A percentile compares a stretch with the other conserved stretches of the same genome.
Conservation (phyloP, 768 basidiomycete species). For the Calocybe gangraenosa region DNA sequence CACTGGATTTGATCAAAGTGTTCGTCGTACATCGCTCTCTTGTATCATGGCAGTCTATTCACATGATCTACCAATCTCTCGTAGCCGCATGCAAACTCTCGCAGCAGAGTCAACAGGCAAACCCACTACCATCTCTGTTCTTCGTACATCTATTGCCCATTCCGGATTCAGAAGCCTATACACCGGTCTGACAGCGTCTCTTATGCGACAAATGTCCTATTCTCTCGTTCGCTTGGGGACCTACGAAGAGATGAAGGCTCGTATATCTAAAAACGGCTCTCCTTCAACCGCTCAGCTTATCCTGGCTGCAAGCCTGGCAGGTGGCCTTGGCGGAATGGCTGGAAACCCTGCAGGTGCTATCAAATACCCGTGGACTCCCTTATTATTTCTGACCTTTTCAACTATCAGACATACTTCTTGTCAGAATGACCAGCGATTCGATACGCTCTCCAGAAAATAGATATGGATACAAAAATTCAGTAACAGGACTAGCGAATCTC, state of each 20-base stretch:
- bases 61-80: conserved; percentile 4
- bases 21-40: conserved; percentile 28
- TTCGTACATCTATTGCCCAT: conserved; percentile 59
- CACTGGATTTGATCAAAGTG: conserved; percentile 85
- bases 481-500: conserved; percentile 65
- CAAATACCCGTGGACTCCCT: conserved; percentile 1
- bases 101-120: conserved; percentile 40
- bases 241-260: conserved; percentile 73
- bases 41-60: no score
- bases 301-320: conserved; percentile 65
- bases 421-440: conserved; percentile 87
- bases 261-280: conserved; percentile 44
- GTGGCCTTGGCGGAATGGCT: conserved; percentile 76
- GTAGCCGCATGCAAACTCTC: conserved; percentile 80
- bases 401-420: conserved; percentile 59
- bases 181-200: conserved; percentile 76
- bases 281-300: conserved; percentile 56
- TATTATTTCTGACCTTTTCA: conserved; percentile 4
- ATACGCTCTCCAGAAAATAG: conserved; percentile 68
- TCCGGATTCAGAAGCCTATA: conserved; percentile 75
- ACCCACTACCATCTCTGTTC: conserved; percentile 61
- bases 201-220: conserved; percentile 89
- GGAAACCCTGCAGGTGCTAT: conserved; percentile 75
- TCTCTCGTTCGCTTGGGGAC: conserved; percentile 80
- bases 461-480: conserved; percentile 77